Evolutionary conservation across 768 basidiomycete genomes (phyloP).

Genomic region (Pulveroboletus sp.): DNA sequence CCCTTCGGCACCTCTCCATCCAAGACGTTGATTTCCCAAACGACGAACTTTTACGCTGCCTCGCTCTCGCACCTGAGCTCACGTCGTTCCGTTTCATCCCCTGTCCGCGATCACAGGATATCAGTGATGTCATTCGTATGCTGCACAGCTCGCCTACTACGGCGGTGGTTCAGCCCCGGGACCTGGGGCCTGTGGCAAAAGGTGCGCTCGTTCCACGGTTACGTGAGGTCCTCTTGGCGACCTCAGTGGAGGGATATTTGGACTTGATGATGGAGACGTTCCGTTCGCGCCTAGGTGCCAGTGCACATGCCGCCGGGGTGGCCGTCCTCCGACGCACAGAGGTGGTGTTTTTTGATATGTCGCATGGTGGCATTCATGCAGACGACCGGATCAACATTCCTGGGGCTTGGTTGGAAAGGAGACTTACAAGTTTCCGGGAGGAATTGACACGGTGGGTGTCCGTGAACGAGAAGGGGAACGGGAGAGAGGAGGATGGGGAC

Average conservation of each 20-base stretch:
- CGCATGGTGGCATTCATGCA: not conserved
- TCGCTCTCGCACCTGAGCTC: constrained; percentile 10
- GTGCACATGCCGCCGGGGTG: constrained; percentile 1
- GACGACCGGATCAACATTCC: not conserved
- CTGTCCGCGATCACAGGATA: constrained; percentile 14
- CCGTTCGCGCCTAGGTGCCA: constrained; percentile 5
- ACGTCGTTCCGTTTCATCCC: constrained; percentile 13
- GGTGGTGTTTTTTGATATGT: constrained; percentile 11
- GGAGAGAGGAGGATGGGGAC: not conserved
- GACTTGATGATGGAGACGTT: constrained; percentile 7
- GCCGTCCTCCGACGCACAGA: constrained; percentile 6
- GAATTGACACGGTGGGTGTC: not conserved
- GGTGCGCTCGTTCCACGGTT: constrained; percentile 5
- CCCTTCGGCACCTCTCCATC: constrained; percentile 14
- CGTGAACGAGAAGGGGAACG: not conserved
- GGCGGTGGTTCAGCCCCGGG: no score
- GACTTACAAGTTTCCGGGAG: not conserved
- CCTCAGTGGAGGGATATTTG: constrained; percentile 9
- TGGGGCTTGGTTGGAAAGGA: not conserved
- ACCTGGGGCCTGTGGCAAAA: not conserved
- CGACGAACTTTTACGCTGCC: constrained; percentile 17
- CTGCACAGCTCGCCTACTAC: not conserved
- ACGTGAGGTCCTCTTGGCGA: constrained; percentile 15
- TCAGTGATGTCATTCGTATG: constrained; percentile 4
- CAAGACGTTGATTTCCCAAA: constrained; percentile 13